Evolutionary conservation across 768 basidiomycete species (phyloP), one percentile per base, ranked within the genome.

Genomic region (Boletus rubroflammeus): DNA sequence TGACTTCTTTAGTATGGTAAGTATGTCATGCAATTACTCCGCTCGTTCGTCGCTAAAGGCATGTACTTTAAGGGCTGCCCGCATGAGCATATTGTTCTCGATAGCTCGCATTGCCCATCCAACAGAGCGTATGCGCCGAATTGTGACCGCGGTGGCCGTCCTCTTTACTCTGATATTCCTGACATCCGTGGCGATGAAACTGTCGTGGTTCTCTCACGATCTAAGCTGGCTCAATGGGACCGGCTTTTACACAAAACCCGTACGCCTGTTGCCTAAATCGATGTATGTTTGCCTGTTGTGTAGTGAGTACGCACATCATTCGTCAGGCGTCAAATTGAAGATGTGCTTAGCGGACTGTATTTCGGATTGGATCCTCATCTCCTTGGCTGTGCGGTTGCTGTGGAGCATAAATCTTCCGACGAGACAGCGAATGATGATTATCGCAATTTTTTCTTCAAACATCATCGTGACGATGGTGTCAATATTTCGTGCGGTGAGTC

Each of bases 81-180:
- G 65, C 21, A 50, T 58, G 57, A 66, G 62, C 34, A 53, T 62
- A 39, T 28, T 60, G 31, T 55, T 59, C 28, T 66, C 65, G 21
- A 43, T 66, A 29, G 58, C 51, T 40, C 65, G 65, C 31, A 54
- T 67, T 15, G 52, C 50, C 26, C 57, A 61, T 51, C 47, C 57
- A 1, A 42, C 60, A 10, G 23, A 51, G 38, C n/a, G 8, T 23
- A 48, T 46, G 42, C 60, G 47, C 28, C 55, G 36, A 34, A 28
- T 51, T 19, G 50, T 66, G 48, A 43, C 26, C 32, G 56, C 19
- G 2, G 17, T 67, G 32, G 44, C 38, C 15, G 5, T 25, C 40
- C 31, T 55, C 13, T 59, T 67, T 32, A 38, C 50, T 42, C 5
- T 56, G 17, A 8, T 65, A 39, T 59, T 32, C 45, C 17, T 57